Base-by-base conservation (phyloP, 1,139 yeast genomes). In the Trichomonascaceae sp. region DNA sequence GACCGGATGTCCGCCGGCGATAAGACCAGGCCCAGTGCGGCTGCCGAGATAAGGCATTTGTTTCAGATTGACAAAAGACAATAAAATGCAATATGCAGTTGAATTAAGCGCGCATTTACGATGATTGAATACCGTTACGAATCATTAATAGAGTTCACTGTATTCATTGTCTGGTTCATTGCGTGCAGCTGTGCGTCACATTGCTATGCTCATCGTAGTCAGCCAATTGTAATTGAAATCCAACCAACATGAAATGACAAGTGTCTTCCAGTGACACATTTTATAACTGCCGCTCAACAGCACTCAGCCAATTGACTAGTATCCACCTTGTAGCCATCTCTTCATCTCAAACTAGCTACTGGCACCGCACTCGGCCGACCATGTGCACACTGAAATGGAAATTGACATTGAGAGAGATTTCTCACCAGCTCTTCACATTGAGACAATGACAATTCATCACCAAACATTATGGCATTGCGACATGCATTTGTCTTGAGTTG, bases 331-430 rank as follows among this genome's bases (percentile, higher is more conserved):
- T n/a, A n/a, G n/a, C 22, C 22, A 7, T 43, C 2, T 2, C 47
- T 51, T 55, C 44, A 27, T 22, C 43, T 45, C 20, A 70, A 46
- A 22, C 68, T 66, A 19, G 72, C 76, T 8, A 85, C 54, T 0
- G 95, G 91, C 0, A 82, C 78, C 13, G 85, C 69, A 0, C 91
- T 79, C 0, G 96, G 96, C 52, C 96, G 68, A 0, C 96, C 96
- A 67, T 89, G 96, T 0, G 96, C 96, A 73, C 96, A 89, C 55
- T 80, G 83, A 60, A 87, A 85, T 0, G 96, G 96, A 15, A 77
- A 67, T 17, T 69, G 63, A 63, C 96, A 87, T 2, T 56, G 45
- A 0, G 73, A 61, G 24, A 88, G 71, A 1, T 69, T 58, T 0
- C 54, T 48, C 0, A 87, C 61, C 48, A 87, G 61, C 0, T 62